phyloP scores from a whole-genome alignment of 176 grass and related monocot species.

The Avena eriantha region DNA sequence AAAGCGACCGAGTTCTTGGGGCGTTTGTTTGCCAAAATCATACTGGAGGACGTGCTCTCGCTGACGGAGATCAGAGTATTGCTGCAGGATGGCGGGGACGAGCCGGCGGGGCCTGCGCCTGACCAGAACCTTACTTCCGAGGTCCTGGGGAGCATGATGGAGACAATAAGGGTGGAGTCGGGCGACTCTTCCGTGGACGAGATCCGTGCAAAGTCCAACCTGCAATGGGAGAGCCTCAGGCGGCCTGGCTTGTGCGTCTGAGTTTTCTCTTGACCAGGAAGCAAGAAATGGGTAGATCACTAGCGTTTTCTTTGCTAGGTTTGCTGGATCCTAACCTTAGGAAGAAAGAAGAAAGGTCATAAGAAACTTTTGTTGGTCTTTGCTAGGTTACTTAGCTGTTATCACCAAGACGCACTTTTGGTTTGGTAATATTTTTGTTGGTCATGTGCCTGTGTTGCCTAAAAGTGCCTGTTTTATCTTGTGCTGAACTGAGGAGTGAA shows the following conservation, averaged over 20 bases:
- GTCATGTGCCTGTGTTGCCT: background rate
- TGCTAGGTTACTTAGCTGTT: conserved; percentile 2
- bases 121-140: conserved; percentile 61
- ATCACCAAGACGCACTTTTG: background rate
- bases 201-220: conserved; percentile 54
- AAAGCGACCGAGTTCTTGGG: conserved; percentile 75
- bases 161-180: conserved; percentile 58
- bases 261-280: background rate
- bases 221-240: conserved; percentile 45
- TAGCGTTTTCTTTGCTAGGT: conserved; percentile 21
- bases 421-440: background rate
- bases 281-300: conserved; percentile 5
- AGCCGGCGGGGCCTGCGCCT: conserved; percentile 27
- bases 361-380: conserved; percentile 13
- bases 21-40: conserved; percentile 57
- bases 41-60: conserved; percentile 66
- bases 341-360: conserved; percentile 11
- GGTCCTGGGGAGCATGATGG: conserved; percentile 61
- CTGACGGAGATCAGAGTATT: conserved; percentile 58
- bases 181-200: conserved; percentile 62
- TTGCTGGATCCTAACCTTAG: conserved; percentile 30
- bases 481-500: background rate
- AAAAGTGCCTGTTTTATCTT: background rate
- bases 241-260: conserved; percentile 31
- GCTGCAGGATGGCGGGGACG: conserved; percentile 51